phyloP scores from a whole-genome alignment of 768 basidiomycete genomes.

The Rhodotorula babjevae region DNA sequence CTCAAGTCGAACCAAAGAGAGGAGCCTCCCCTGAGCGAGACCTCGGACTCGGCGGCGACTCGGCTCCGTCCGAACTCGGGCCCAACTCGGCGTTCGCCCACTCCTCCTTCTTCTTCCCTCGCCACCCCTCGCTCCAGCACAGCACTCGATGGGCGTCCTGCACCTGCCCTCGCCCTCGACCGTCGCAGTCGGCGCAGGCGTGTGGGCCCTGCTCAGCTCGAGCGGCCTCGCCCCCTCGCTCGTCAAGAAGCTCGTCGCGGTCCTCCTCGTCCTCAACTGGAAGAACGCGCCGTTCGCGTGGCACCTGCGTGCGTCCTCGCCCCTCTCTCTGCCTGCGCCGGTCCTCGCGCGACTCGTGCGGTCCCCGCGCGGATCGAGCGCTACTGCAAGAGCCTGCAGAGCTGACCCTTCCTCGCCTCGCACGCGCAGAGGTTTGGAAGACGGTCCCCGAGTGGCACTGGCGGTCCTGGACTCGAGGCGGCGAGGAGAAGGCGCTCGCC shows the following conservation, averaged over 20 bases:
- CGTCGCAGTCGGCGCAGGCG: neutral
- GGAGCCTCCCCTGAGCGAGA: too few relatives aligned
- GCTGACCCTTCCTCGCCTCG: neutral
- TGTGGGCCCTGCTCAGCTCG: neutral
- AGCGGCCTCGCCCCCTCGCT: neutral
- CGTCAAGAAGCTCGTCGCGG: slow-evolving; percentile 11
- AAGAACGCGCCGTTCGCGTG: slow-evolving; percentile 19
- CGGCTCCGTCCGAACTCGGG: too few relatives aligned
- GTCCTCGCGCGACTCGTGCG: too few relatives aligned
- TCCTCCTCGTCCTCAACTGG: slow-evolving; percentile 33
- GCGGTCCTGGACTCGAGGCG: slow-evolving; percentile 14
- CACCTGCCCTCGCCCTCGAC: slow-evolving; percentile 14
- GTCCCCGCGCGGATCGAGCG: too few relatives aligned
- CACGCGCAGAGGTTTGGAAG: neutral
- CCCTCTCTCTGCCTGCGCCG: neutral
- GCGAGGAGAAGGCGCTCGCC: slow-evolving; percentile 18
- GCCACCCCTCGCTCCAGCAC: neutral
- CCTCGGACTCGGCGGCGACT: too few relatives aligned
- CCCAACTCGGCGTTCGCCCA: too few relatives aligned
- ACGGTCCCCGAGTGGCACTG: slow-evolving; percentile 21
- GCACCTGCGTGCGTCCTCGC: slow-evolving; percentile 27
- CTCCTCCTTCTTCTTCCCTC: neutral
- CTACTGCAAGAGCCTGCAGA: neutral
- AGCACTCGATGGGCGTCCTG: neutral
- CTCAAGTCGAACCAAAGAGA: too few relatives aligned